Evolutionary conservation across 1,284 basidiomycete genomes (phyloP), one percentile per base, ranked within the genome.

Genomic region (Ganoderma leucocontextum): DNA sequence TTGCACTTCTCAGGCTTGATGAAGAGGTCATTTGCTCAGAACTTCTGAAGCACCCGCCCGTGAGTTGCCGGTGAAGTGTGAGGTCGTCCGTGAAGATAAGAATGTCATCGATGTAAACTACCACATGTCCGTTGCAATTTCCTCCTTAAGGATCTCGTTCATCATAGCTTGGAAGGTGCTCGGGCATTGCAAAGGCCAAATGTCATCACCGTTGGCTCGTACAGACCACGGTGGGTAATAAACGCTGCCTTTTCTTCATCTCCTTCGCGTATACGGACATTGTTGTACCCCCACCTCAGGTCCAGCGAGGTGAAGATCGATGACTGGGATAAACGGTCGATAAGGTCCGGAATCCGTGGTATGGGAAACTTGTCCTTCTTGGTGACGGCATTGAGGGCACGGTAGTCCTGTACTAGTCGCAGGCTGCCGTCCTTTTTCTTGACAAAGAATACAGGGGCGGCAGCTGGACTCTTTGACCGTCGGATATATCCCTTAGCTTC

Each of bases 1-100:
- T 76, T 62, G 57, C 82, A 84, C 63, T 85, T 84, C 36, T 78
- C 74, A 0, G 75, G 65, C 60, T 83, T 82, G 0, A 77, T 60
- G 25, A 68, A 77, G 0, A 84, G 76, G 0, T 75, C 76, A 41
- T 76, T 39, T 9, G 76, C 55, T 1, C 72, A 63, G 2, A 84
- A 75, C 9, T 73, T 57, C n/a, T 73, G 29, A 1, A 83, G 68
- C 13, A 83, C 80, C 59, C 74, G 39, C 59, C 41, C 7, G 77
- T 72, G 35, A 78, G 71, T 9, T 60, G 25, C 2, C 63, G 58
- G 49, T 77, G 73, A 8, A 57, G 35, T 2, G 29, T 41, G 4
- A 66, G 35, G 33, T 49, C 22, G 15, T 42, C n/a, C 2, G 60
- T 57, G 39, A 66, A 66, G 55, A 66, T 66, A 2, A 66, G 60